Evolutionary conservation across 2,329 filamentous ascomycete species (phyloP).

Genomic region (Dryadomyces quercus-mongolicae): DNA sequence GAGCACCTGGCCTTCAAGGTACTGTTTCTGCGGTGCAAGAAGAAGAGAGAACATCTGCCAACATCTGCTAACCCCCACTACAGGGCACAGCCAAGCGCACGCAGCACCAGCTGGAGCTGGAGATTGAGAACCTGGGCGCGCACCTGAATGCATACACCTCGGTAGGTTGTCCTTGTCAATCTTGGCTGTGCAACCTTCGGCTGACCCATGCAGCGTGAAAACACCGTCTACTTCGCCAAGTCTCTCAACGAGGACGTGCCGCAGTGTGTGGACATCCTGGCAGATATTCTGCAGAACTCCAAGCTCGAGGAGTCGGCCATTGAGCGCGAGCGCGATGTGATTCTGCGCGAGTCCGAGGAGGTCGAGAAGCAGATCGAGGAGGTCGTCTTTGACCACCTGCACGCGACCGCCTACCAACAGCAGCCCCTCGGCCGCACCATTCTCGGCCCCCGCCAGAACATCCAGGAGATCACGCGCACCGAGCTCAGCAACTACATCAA

Average conservation of each 20-base stretch:
- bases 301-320: constrained; percentile 89
- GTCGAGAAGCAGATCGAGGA: constrained; percentile 99
- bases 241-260: constrained; percentile 97
- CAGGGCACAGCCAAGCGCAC: constrained; percentile 88
- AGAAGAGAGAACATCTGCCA: no score
- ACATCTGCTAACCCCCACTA: background rate
- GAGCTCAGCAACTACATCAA: constrained; percentile 96
- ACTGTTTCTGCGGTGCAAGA: no score
- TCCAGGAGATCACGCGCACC: constrained; percentile 83
- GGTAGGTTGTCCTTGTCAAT: constrained; percentile 34
- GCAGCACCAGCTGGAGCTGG: constrained; percentile 94
- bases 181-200: constrained; percentile 6
- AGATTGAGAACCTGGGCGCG: constrained; percentile 99
- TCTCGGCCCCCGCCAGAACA: constrained; percentile 95
- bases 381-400: constrained; percentile 97
- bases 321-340: constrained; percentile 96
- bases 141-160: constrained; percentile 99
- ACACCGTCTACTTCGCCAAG: constrained; percentile 99
- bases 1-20: constrained; percentile 99
- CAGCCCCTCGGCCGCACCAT: constrained; percentile 97
- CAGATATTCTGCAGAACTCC: constrained; percentile 98
- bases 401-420: constrained; percentile 93
- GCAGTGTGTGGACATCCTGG: constrained; percentile 92
- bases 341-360: constrained; percentile 96
- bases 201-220: constrained; percentile 59